These are phyloP conservation scores for Trichoderma asperelloides DNA, from an alignment of 495 filamentous ascomycete species.

Conservation along the genomic window DNA sequence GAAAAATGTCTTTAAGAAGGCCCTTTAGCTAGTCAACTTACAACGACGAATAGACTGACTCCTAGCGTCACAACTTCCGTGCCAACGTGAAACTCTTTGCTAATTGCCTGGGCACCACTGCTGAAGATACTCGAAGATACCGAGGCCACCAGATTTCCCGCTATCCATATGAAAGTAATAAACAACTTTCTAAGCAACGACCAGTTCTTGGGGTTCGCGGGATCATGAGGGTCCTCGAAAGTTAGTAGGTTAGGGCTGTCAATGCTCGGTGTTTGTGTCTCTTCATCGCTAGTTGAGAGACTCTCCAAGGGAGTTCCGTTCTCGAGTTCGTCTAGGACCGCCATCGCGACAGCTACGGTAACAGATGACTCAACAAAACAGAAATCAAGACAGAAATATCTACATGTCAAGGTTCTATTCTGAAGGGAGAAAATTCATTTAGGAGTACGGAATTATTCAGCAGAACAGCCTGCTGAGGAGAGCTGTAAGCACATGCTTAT, in stretches of 20 bases:
- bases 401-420: background rate
- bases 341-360: background rate
- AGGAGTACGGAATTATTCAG: background rate
- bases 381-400: background rate
- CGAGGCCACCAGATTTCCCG: slow-evolving; percentile 54
- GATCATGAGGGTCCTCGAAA: slow-evolving; percentile 34
- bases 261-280: background rate
- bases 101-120: slow-evolving; percentile 36
- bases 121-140: slow-evolving; percentile 46
- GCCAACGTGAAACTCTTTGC: slow-evolving; percentile 37
- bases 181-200: slow-evolving; percentile 41
- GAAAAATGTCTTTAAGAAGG: background rate
- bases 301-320: background rate
- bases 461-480: background rate
- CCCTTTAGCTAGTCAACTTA: background rate
- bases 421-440: no score
- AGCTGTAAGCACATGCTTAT: background rate
- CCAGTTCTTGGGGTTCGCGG: slow-evolving; percentile 49
- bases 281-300: background rate
- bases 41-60: slow-evolving; percentile 47
- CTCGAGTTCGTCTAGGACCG: background rate
- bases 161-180: slow-evolving; percentile 47
- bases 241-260: background rate
- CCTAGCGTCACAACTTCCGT: slow-evolving; percentile 43
- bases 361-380: background rate